Percentiles rank a stretch among this genome's conserved stretches.
phyloP scores from a whole-genome alignment of 306 rosid genomes.

The Dryas drummondii region DNA sequence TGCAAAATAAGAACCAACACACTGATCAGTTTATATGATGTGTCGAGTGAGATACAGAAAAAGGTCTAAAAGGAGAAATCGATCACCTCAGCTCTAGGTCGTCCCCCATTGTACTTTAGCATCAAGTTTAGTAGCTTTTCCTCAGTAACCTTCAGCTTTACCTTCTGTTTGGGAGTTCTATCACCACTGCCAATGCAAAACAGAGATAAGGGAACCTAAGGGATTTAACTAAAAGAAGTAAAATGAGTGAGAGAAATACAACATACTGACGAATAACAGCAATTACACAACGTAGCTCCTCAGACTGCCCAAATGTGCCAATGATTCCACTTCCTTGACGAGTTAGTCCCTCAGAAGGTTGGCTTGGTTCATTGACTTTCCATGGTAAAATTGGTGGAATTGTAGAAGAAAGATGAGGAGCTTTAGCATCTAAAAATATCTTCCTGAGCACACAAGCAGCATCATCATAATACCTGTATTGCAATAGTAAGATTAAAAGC shows the following conservation, averaged over 20 bases:
- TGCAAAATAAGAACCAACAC: constrained; percentile 37
- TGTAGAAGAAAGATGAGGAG: constrained; percentile 91
- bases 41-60: constrained; percentile 9
- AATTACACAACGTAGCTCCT: constrained; percentile 94
- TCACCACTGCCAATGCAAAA: constrained; percentile 75
- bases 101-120: constrained; percentile 93
- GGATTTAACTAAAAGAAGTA: constrained; percentile 12
- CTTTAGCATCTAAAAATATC: constrained; percentile 93
- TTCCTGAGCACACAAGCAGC: constrained; percentile 95
- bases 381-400: constrained; percentile 95
- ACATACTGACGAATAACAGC: constrained; percentile 94
- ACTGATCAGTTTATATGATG: constrained; percentile 25
- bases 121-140: constrained; percentile 84
- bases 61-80: constrained; percentile 18
- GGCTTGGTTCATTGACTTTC: constrained; percentile 75
- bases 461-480: constrained; percentile 88
- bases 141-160: constrained; percentile 91
- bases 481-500: constrained; percentile 17
- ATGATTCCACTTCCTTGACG: constrained; percentile 94
- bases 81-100: constrained; percentile 82
- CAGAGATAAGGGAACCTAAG: constrained; percentile 26
- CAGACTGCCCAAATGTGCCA: constrained; percentile 84
- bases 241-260: constrained; percentile 19
- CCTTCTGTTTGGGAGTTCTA: constrained; percentile 99
- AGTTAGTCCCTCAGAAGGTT: constrained; percentile 70